Percentiles rank a stretch among this genome's conserved stretches.
Conservation (phyloP, 1,284 basidiomycete species). For the Ustilago xerochloae region DNA sequence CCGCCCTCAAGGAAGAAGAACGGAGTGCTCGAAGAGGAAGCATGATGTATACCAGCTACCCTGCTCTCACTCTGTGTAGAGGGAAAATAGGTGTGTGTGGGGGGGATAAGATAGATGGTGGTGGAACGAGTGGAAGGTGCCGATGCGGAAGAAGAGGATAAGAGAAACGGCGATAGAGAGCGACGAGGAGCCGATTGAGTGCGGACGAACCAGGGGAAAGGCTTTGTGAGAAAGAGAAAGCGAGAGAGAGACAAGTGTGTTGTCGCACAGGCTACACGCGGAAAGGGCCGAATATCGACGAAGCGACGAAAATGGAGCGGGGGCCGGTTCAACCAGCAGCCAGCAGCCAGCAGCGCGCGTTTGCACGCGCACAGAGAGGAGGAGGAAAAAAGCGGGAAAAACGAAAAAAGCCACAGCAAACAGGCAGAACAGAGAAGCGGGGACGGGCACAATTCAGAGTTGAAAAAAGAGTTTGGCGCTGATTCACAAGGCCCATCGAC, state of each 20-base stretch:
- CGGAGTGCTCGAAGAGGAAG: constrained; percentile 55
- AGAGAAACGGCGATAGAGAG: not conserved
- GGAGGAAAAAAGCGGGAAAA: constrained; percentile 3
- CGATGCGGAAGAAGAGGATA: constrained; percentile 2
- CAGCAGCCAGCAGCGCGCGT: constrained; percentile 21
- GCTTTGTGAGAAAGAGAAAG: not conserved
- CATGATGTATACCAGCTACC: constrained; percentile 53
- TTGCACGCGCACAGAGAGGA: not conserved
- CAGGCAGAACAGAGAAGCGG: not conserved
- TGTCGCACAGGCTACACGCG: constrained; percentile 21
- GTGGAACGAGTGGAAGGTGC: constrained; percentile 8
- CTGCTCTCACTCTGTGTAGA: constrained; percentile 37
- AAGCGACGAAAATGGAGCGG: constrained; percentile 12
- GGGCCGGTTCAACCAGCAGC: constrained; percentile 4
- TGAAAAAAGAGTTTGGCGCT: constrained; percentile 13
- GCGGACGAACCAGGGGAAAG: constrained; percentile 23
- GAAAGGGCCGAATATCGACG: constrained; percentile 37
- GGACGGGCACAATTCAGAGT: constrained; percentile 5
- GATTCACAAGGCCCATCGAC: constrained; percentile 8
- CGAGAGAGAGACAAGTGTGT: not conserved
- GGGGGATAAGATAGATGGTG: constrained; percentile 14
- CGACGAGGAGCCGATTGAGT: constrained; percentile 10
- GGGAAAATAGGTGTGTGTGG: constrained; percentile 4
- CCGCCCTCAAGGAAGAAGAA: constrained; percentile 49
- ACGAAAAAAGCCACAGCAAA: not conserved